These are phyloP conservation scores for Forsythia viridissima DNA, from an alignment of 257 asterid genomes.

Conservation along the genomic window DNA sequence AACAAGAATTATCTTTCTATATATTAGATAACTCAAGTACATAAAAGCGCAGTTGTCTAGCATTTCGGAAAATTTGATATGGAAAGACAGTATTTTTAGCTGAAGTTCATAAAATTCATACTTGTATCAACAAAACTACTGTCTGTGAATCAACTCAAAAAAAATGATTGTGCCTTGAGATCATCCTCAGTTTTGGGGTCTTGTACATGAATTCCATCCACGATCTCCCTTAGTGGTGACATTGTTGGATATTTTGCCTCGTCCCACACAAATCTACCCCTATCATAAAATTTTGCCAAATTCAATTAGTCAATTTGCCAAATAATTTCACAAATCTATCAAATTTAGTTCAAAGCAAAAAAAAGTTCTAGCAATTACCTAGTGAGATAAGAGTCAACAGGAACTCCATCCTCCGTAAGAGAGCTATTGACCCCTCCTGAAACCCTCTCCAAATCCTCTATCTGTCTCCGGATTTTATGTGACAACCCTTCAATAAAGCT, in stretches of 20 bases:
- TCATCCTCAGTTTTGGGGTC: constrained; percentile 87
- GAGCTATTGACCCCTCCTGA: constrained; percentile 75
- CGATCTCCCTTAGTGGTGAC: constrained; percentile 78
- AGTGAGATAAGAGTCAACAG: constrained; percentile 88
- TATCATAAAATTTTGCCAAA: constrained; percentile 4
- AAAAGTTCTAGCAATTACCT: constrained; percentile 38
- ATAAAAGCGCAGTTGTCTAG: background rate
- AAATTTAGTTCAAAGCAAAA: background rate
- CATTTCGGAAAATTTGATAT: constrained; percentile 9
- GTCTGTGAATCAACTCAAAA: background rate
- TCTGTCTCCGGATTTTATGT: constrained; percentile 79
- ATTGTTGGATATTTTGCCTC: constrained; percentile 85
- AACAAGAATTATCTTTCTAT: background rate
- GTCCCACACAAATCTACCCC: constrained; percentile 80
- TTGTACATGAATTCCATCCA: constrained; percentile 79
- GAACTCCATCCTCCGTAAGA: constrained; percentile 89
- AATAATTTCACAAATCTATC: background rate
- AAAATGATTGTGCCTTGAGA: constrained; percentile 59
- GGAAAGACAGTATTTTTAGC: background rate
- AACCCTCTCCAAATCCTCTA: constrained; percentile 87
- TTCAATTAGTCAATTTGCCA: background rate
- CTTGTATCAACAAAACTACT: background rate
- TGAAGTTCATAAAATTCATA: background rate
- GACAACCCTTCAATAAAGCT: constrained; percentile 84
- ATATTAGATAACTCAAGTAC: background rate